Evolutionary conservation across 2,329 filamentous ascomycete genomes (phyloP).

Genomic region (Penicillium sclerotiorum): DNA sequence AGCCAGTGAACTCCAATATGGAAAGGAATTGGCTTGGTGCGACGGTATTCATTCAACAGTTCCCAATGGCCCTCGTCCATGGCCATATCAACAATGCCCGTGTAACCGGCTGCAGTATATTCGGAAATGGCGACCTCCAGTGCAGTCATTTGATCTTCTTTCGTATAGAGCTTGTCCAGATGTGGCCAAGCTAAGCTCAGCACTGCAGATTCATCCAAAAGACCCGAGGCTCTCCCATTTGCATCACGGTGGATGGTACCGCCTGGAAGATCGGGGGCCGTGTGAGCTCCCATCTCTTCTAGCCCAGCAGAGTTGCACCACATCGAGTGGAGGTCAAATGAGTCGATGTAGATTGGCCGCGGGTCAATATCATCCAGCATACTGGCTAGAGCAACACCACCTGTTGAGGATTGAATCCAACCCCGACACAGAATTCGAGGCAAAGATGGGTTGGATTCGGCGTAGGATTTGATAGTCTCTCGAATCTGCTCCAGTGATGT

Average conservation of each 20-base stretch:
- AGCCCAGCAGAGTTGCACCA: slow-evolving; percentile 55
- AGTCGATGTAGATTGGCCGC: slow-evolving; percentile 53
- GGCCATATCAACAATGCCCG: slow-evolving; percentile 55
- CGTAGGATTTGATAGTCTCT: slow-evolving; percentile 44
- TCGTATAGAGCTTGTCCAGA: slow-evolving; percentile 45
- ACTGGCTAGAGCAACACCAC: slow-evolving; percentile 46
- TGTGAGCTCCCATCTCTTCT: slow-evolving; percentile 47
- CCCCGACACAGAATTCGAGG: slow-evolving; percentile 50
- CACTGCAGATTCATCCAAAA: slow-evolving; percentile 52
- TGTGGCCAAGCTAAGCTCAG: slow-evolving; percentile 52
- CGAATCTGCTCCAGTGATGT: slow-evolving; percentile 49
- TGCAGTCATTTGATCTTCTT: slow-evolving; percentile 47
- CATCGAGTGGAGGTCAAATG: slow-evolving; percentile 54
- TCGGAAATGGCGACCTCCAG: slow-evolving; percentile 45
- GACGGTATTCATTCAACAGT: slow-evolving; percentile 44
- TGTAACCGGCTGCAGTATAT: slow-evolving; percentile 52
- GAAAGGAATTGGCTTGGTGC: slow-evolving; percentile 42
- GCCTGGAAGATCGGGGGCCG: slow-evolving; percentile 47
- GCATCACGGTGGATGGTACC: slow-evolving; percentile 52
- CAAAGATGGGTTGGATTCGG: slow-evolving; percentile 41
- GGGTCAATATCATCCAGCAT: slow-evolving; percentile 54
- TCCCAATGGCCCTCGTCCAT: slow-evolving; percentile 55
- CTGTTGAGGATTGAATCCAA: slow-evolving; percentile 55
- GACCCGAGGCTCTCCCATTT: slow-evolving; percentile 47
- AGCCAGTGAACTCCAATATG: slow-evolving; percentile 54